Evolutionary conservation across 2,329 filamentous ascomycete genomes (phyloP).

Genomic region (Fusarium redolens): DNA sequence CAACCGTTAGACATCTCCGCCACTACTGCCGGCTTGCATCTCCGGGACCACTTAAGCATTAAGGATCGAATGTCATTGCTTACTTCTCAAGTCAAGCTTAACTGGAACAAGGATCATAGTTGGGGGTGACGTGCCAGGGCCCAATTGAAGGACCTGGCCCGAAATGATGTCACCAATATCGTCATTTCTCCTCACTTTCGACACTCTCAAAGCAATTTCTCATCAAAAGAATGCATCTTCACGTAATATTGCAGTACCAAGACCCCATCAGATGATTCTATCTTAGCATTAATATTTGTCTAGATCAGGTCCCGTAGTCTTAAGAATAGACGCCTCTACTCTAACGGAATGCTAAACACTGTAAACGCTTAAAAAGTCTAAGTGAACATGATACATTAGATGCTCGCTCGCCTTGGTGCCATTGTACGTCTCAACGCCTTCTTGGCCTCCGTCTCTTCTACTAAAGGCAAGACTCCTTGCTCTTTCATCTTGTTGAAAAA

Average conservation of each 20-base stretch:
- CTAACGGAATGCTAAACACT: background rate
- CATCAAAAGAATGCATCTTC: conserved; percentile 6
- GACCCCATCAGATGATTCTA: background rate
- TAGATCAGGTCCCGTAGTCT: conserved; percentile 1
- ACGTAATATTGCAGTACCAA: conserved; percentile 18
- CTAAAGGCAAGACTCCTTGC: conserved; percentile 77
- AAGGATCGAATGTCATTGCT: conserved; percentile 5
- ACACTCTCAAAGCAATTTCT: conserved; percentile 10
- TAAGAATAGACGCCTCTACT: conserved; percentile 2
- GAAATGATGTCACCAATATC: conserved; percentile 43
- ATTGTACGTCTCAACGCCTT: conserved; percentile 81
- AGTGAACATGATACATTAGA: conserved; percentile 57
- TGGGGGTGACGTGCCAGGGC: conserved; percentile 22
- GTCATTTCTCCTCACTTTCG: conserved; percentile 20
- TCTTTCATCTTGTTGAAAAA: conserved; percentile 82
- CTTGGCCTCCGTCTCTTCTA: conserved; percentile 81
- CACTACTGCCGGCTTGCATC: conserved; percentile 7
- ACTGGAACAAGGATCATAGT: conserved; percentile 16
- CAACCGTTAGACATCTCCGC: conserved; percentile 4
- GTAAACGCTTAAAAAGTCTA: background rate
- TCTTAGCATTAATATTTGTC: background rate
- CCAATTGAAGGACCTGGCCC: background rate
- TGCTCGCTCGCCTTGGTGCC: conserved; percentile 82
- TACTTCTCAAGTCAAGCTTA: conserved; percentile 14
- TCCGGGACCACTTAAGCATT: conserved; percentile 7